phyloP scores from a whole-genome alignment of 495 filamentous ascomycete species.

The Peziza echinospora region DNA sequence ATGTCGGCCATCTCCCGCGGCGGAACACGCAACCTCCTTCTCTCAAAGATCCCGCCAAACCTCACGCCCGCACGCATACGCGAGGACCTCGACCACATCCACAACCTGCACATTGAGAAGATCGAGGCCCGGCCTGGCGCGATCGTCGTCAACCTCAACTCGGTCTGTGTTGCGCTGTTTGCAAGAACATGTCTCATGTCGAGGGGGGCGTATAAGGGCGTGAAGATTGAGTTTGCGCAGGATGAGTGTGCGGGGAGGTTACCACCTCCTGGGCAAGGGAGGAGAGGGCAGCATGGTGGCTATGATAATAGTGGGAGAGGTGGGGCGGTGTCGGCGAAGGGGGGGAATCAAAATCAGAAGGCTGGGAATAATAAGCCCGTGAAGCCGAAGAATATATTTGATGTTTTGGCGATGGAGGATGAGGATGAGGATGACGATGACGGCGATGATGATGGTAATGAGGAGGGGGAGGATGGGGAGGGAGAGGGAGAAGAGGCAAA shows the following conservation, averaged over 20 bases:
- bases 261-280: conserved; percentile 9
- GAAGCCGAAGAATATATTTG: conserved; percentile 5
- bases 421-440: conserved; percentile 3
- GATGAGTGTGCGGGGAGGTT: conserved; percentile 56
- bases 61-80: conserved; percentile 45
- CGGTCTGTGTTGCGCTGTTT: conserved; percentile 52
- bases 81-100: conserved; percentile 61
- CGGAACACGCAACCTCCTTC: conserved; percentile 57
- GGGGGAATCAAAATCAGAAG: conserved; percentile 5
- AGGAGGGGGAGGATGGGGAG: background rate
- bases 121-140: conserved; percentile 33
- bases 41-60: conserved; percentile 33
- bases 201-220: conserved; percentile 48
- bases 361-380: conserved; percentile 4
- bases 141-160: conserved; percentile 47
- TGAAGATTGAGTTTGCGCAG: conserved; percentile 44
- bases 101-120: conserved; percentile 51
- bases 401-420: conserved; percentile 5
- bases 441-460: background rate
- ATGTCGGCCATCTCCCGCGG: conserved; percentile 43
- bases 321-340: no score
- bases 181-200: conserved; percentile 65
- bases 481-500: background rate
- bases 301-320: conserved; percentile 1
- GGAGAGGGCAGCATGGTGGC: background rate